These are phyloP conservation scores for Silene uniflora DNA, from an alignment of 148 eudicot species.

Conservation along the genomic window DNA sequence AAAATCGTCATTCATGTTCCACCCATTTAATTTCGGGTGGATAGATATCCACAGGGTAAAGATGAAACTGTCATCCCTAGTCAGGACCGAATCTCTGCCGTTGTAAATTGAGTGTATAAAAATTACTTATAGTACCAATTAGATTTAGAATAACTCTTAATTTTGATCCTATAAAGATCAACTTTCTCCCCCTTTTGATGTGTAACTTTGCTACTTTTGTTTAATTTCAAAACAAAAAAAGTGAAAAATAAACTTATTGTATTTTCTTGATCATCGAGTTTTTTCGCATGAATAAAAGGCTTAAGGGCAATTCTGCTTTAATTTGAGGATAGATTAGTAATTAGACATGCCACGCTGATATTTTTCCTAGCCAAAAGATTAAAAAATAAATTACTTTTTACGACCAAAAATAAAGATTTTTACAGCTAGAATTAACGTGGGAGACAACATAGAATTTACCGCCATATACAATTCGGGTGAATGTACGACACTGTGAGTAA, in stretches of 20 bases:
- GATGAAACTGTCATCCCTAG: too few species aligned
- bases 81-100: too few species aligned
- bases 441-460: conserved; percentile 36
- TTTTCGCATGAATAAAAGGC: not conserved
- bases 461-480: conserved; percentile 28
- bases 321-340: too few species aligned
- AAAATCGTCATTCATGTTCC: too few species aligned
- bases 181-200: not conserved
- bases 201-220: not conserved
- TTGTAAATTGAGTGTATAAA: too few species aligned
- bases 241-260: not conserved
- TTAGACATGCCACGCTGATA: not conserved
- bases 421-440: conserved; percentile 45
- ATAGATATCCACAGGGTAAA: too few species aligned
- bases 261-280: not conserved
- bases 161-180: too few species aligned
- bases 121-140: not conserved
- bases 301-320: too few species aligned
- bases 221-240: too few species aligned
- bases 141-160: too few species aligned
- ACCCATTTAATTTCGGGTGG: too few species aligned
- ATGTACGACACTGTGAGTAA: conserved; percentile 20
- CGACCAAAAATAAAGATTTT: conserved; percentile 11
- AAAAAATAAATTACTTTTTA: not conserved
- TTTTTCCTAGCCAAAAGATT: conserved; percentile 5